Base-by-base conservation (phyloP, 495 filamentous ascomycete species). In the Trichoderma parareesei region DNA sequence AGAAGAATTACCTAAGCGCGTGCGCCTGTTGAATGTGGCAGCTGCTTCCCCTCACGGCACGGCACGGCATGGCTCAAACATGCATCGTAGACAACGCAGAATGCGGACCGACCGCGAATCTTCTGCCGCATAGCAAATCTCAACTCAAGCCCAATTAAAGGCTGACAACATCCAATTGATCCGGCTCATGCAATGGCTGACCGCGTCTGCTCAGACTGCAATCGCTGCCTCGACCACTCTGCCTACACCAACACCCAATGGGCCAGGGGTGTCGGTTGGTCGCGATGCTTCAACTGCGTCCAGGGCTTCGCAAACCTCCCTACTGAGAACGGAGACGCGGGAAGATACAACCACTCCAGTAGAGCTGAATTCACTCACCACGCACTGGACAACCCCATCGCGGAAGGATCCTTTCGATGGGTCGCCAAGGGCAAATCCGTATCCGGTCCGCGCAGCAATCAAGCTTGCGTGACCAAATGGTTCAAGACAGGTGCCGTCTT, bases 401-500 rank as follows among this genome's bases (percentile, higher is more conserved):
- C 72, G 3, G n/a, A 67, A 1, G 72, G 74, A 0, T 27, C 69
- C 10, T 77, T 77, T 60, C 71, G 73, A 33, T 70, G 65, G 66
- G 73, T 77, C 16, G 69, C 70, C 33, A 71, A 72, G 42, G 76
- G 71, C 9, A 61, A 1, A 11, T 78, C 77, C 48, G 67, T 27
- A 20, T 40, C 18, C 2, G 75, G 73, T 5, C 6, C 13, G 0
- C 70, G 73, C 7, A 8, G 0, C 0, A 73, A 71, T 27, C 66
- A 78, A 63, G 61, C 61, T 3, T 76, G 73, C 42, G 73, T 77
- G 33, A 16, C n/a, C 41, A 78, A 78, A 65, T 72, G 74, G 71
- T 77, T 76, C 65, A 77, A 75, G 65, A 67, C 67, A 1, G 71
- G 71, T 11, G 65, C 63, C 1, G 68, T 67, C 38, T 74, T 71